Percentiles rank a stretch among this genome's conserved stretches.
These are phyloP conservation scores for Eucalyptus brandiana DNA, from an alignment of 345 rosid species.

Conservation along the genomic window DNA sequence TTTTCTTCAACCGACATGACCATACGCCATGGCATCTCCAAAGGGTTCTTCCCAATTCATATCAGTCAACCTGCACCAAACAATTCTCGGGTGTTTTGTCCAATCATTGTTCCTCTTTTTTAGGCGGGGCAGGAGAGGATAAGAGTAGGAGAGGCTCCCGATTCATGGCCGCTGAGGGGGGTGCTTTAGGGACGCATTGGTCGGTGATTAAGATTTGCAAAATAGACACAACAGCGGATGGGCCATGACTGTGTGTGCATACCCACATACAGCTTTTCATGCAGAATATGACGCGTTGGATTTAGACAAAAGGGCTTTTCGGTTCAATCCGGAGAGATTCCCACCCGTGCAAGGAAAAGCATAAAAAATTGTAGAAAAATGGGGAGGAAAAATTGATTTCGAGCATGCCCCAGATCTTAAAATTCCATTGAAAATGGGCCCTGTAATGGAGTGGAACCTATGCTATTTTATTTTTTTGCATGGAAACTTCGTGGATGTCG, in stretches of 20 bases:
- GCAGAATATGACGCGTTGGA: neutral
- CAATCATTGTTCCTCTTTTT: neutral
- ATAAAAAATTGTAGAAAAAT: neutral
- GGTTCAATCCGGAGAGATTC: neutral
- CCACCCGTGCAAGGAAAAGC: neutral
- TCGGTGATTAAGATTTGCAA: neutral
- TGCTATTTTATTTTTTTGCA: neutral
- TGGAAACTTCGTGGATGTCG: neutral
- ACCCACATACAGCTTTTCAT: neutral
- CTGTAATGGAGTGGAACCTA: neutral
- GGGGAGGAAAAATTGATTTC: neutral
- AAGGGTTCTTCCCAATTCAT: neutral
- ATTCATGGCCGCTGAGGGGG: neutral
- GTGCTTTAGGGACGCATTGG: neutral
- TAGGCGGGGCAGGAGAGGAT: neutral
- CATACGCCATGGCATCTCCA: neutral
- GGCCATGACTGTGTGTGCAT: neutral
- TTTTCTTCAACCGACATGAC: neutral
- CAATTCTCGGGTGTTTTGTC: neutral
- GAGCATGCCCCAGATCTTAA: neutral
- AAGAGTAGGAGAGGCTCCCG: neutral
- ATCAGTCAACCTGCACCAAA: neutral
- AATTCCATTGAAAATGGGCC: neutral
- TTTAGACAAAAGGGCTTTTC: neutral
- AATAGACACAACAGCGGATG: neutral